phyloP scores from a whole-genome alignment of 129 eudicot genomes.

The Silybum marianum region DNA sequence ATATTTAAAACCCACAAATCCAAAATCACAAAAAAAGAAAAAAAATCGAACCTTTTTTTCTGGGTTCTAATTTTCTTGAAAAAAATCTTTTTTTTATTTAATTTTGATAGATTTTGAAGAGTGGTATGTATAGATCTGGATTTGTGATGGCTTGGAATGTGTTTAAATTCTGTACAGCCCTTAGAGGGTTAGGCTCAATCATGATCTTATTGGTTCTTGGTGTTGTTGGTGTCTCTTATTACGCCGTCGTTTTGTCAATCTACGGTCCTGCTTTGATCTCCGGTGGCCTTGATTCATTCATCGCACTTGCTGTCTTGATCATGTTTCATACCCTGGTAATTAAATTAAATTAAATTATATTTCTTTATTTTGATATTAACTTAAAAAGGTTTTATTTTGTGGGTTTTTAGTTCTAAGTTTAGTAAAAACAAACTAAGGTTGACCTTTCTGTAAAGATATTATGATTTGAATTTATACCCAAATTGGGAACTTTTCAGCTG shows the following conservation, averaged over 20 bases:
- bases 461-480: slow-evolving; percentile 18
- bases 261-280: slow-evolving; percentile 71
- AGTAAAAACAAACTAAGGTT: slow-evolving; percentile 20
- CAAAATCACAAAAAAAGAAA: not conserved
- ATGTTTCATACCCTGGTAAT: slow-evolving; percentile 78
- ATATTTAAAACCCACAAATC: slow-evolving; percentile 4
- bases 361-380: not conserved
- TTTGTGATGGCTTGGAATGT: slow-evolving; percentile 72
- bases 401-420: slow-evolving; percentile 14
- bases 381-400: not conserved
- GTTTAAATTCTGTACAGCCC: slow-evolving; percentile 89
- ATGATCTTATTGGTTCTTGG: slow-evolving; percentile 92
- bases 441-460: slow-evolving; percentile 12
- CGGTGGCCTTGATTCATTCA: slow-evolving; percentile 74
- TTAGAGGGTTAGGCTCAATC: slow-evolving; percentile 82
- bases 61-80: slow-evolving; percentile 11
- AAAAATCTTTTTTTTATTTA: not conserved
- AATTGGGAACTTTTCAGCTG: slow-evolving; percentile 25
- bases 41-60: slow-evolving; percentile 15
- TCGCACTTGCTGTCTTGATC: slow-evolving; percentile 67
- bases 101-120: not conserved
- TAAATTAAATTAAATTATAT: not conserved
- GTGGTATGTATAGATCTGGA: slow-evolving; percentile 47
- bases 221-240: slow-evolving; percentile 86
- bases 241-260: slow-evolving; percentile 80